Percentiles rank a stretch among this genome's conserved stretches.
phyloP scores from a whole-genome alignment of 305 asterid species.

The Fraxinus sp. region DNA sequence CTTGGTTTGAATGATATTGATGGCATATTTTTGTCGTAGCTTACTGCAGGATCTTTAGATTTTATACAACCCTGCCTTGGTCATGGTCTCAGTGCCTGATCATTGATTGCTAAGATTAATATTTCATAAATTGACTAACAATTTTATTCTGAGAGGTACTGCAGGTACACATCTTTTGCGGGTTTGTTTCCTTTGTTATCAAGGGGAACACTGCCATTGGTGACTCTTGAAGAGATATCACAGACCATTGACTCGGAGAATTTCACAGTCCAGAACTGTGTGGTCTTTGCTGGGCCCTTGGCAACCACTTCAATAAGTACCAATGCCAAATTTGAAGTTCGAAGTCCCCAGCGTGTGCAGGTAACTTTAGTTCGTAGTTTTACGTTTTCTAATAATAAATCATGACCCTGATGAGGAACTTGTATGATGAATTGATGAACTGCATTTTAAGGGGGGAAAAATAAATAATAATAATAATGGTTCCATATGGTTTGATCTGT shows the following conservation, averaged over 20 bases:
- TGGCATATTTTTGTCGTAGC: not conserved
- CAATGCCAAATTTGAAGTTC: conserved; percentile 88
- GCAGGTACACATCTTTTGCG: conserved; percentile 76
- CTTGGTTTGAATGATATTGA: not conserved
- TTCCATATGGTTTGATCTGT: not conserved
- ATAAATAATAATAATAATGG: not conserved
- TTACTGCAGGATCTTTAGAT: not conserved
- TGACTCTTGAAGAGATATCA: conserved; percentile 80
- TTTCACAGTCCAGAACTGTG: conserved; percentile 75
- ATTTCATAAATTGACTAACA: not conserved
- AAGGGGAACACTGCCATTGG: conserved; percentile 55
- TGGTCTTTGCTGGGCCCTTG: conserved; percentile 69
- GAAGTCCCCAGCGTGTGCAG: conserved; percentile 95
- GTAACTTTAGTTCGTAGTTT: conserved; percentile 29
- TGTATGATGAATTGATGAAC: not conserved
- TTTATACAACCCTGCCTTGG: not conserved
- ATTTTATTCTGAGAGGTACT: not conserved
- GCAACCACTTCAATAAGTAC: conserved; percentile 75
- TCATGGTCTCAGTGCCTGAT: not conserved
- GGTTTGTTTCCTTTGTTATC: conserved; percentile 78
- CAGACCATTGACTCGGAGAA: conserved; percentile 69
- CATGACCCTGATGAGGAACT: not conserved
- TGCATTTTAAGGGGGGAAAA: not conserved
- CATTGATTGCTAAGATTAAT: not conserved
- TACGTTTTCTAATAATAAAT: not conserved